Evolutionary conservation across 2,329 filamentous ascomycete species (phyloP), one percentile per base, ranked within the genome.

Genomic region (Aspergillus sp.): DNA sequence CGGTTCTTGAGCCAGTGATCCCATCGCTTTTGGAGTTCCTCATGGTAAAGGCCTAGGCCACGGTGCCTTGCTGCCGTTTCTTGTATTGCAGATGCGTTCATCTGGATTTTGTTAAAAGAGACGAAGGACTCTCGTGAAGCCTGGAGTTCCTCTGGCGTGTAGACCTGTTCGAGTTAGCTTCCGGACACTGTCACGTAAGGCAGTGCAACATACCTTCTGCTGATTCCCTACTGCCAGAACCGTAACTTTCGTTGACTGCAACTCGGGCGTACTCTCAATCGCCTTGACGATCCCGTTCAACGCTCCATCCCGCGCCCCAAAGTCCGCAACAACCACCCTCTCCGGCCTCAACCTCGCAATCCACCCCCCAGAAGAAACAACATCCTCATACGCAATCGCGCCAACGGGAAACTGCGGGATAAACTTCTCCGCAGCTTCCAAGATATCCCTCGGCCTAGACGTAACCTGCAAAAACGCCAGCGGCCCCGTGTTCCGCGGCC

Each of bases 391-490:
- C 0, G 42, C 18, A n/a, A 66, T 44, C 2, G 48, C 44, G 36
- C 55, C 57, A 1, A 57, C 57, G 4, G 58, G 38, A 45, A 61
- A 55, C 26, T 36, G 7, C 4, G 50, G 39, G 11, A 44, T 22
- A 6, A 32, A 15, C 1, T 48, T 57, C n/a, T 48, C 36, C 15
- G 48, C 57, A n/a, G 56, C 59, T 18, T 62, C 48, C 3, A 30
- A 11, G 0, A 64, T 41, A 2, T 53, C 39, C 9, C 50, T 58
- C 2, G 65, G 62, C 2, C 63, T 51, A 0, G 67, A 67, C 1
- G 68, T 71, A 2, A 70, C 58, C 48, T 73, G 67, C 24, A 74
- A 54, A 2, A 71, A 55, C 0, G 59, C 68, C 5, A 67, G 30
- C 3, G 71, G 70, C 0, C 57, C 64, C 0, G 36, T 41, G 5